phyloP scores from a whole-genome alignment of 768 basidiomycete genomes.

The Phlebiopsis gigantea region DNA sequence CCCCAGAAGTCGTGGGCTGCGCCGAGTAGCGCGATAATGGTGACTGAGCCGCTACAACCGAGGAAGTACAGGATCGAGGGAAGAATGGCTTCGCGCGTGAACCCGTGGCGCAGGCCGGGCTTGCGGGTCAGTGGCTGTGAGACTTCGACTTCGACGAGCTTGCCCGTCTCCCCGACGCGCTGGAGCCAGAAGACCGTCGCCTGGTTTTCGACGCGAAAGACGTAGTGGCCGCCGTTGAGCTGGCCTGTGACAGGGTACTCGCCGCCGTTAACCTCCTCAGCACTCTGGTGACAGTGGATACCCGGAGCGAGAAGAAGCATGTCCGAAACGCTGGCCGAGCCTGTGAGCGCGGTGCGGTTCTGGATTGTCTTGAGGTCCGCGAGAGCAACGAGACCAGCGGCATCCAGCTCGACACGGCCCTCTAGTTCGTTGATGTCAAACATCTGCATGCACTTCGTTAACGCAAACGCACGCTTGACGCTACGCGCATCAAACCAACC shows the following conservation, averaged over 20 bases:
- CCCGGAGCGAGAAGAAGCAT: slow-evolving; percentile 10
- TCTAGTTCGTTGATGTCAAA: background rate
- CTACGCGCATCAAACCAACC: background rate
- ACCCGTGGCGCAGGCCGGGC: background rate
- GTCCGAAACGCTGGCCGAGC: slow-evolving; percentile 8
- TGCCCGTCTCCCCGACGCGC: slow-evolving; percentile 4
- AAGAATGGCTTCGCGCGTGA: background rate
- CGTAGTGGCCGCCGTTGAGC: background rate
- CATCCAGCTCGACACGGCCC: background rate
- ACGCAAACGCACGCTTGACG: background rate
- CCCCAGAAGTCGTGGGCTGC: slow-evolving; percentile 6
- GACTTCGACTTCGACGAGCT: slow-evolving; percentile 6
- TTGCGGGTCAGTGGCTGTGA: background rate
- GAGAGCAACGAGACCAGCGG: slow-evolving; percentile 11
- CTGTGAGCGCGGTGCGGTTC: slow-evolving; percentile 9
- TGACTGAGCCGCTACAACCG: slow-evolving; percentile 2
- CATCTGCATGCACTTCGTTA: background rate
- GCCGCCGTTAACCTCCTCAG: slow-evolving; percentile 9
- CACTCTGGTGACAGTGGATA: slow-evolving; percentile 8
- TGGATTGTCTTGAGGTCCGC: slow-evolving; percentile 9
- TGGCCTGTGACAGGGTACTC: slow-evolving; percentile 5
- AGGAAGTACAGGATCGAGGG: slow-evolving; percentile 1
- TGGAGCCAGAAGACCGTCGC: slow-evolving; percentile 9
- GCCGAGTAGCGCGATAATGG: background rate
- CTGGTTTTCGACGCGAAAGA: slow-evolving; percentile 14